phyloP scores from a whole-genome alignment of 139 green algal species.

The Edaphochlamys debaryana region DNA sequence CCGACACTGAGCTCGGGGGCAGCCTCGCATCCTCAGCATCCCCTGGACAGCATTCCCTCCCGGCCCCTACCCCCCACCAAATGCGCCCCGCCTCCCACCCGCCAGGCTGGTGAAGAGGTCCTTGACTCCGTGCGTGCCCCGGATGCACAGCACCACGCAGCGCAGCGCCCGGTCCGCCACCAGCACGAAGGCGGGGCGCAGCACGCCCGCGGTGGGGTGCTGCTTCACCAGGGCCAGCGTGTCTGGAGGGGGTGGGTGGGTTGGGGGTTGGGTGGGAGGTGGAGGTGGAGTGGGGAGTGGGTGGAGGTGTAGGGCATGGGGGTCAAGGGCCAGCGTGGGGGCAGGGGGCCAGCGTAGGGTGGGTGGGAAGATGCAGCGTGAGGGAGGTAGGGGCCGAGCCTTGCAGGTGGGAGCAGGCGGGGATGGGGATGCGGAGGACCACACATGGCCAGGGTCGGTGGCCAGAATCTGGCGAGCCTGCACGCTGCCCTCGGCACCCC shows the following conservation, averaged over 20 bases:
- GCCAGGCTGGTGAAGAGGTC: conserved; percentile 86
- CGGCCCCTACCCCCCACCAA: no score
- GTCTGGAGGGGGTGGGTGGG: conserved; percentile 37
- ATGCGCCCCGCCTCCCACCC: conserved; percentile 51
- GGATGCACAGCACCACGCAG: conserved; percentile 79
- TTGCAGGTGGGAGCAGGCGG: no score
- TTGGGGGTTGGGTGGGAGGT: background rate
- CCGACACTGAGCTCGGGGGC: no score
- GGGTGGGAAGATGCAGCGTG: no score
- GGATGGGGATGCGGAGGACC: no score
- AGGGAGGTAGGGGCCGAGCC: no score
- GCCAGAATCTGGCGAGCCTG: no score
- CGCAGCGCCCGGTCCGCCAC: conserved; percentile 66
- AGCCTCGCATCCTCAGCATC: no score
- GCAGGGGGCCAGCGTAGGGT: background rate
- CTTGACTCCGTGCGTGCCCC: conserved; percentile 86
- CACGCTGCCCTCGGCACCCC: no score
- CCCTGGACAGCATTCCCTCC: no score
- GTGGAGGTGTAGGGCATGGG: background rate
- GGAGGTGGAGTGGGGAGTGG: background rate
- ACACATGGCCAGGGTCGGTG: no score
- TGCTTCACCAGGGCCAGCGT: conserved; percentile 73
- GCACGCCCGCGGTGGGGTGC: conserved; percentile 72
- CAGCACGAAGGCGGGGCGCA: conserved; percentile 84
- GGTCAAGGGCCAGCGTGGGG: background rate